Conservation (phyloP, 805 yeast species). For the Zygotorulaspora chibaensis region DNA sequence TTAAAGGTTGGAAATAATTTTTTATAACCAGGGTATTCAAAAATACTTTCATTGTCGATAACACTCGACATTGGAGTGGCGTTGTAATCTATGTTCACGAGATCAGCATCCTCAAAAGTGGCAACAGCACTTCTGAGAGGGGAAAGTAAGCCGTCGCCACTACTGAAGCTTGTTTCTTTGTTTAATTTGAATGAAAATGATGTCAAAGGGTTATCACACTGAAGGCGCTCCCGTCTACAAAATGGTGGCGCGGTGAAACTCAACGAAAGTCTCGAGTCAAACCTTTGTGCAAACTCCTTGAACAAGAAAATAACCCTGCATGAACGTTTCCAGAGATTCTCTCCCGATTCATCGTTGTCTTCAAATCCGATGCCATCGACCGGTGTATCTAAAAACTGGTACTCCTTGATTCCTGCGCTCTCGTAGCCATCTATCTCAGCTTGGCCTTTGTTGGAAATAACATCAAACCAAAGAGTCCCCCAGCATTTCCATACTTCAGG, state of each 20-base stretch:
- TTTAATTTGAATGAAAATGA: slow-evolving; percentile 26
- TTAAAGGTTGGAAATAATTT: slow-evolving; percentile 25
- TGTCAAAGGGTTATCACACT: slow-evolving; percentile 16
- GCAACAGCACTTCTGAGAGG: slow-evolving; percentile 7
- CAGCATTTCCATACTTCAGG: slow-evolving; percentile 82
- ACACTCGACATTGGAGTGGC: slow-evolving; percentile 27
- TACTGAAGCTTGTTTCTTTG: not conserved
- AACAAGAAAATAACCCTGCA: slow-evolving; percentile 31
- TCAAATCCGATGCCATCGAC: slow-evolving; percentile 54
- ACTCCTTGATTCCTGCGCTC: slow-evolving; percentile 55
- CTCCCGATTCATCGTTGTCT: slow-evolving; percentile 34
- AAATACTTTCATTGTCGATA: slow-evolving; percentile 27
- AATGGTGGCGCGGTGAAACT: slow-evolving; percentile 14
- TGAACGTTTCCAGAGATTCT: slow-evolving; percentile 34
- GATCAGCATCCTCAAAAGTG: slow-evolving; percentile 20
- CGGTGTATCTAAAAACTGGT: slow-evolving; percentile 58
- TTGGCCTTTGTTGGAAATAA: slow-evolving; percentile 50
- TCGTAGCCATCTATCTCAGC: slow-evolving; percentile 39
- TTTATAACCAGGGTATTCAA: slow-evolving; percentile 33
- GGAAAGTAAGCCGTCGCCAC: not conserved
- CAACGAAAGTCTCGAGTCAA: slow-evolving; percentile 10
- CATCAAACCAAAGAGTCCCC: slow-evolving; percentile 80
- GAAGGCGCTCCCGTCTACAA: slow-evolving; percentile 15
- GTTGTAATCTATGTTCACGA: slow-evolving; percentile 21
- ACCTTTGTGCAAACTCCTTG: slow-evolving; percentile 28